phyloP scores from a whole-genome alignment of 306 rosid species.

The Vigna nakashimae region DNA sequence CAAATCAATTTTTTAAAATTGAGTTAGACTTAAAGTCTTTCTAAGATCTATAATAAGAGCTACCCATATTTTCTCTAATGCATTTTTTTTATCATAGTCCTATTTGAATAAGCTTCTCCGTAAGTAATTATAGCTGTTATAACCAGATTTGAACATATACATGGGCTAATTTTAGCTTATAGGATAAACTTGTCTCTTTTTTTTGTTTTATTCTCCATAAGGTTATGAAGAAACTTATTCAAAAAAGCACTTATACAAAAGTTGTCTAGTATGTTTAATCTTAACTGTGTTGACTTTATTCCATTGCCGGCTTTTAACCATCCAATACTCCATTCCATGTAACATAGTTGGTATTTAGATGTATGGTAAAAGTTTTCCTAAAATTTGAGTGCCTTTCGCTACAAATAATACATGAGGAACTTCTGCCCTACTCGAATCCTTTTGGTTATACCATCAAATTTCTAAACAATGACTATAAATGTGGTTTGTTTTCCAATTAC shows the following conservation, averaged over 20 bases:
- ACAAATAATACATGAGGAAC: neutral
- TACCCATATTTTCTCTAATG: slow-evolving; percentile 20
- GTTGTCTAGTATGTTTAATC: neutral
- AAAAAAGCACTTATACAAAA: neutral
- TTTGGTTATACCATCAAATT: slow-evolving; percentile 12
- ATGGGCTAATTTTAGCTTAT: neutral
- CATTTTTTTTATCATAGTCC: neutral
- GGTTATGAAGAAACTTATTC: neutral
- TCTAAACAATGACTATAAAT: slow-evolving; percentile 13
- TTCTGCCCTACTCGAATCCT: neutral
- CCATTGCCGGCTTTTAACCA: neutral
- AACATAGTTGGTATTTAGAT: neutral
- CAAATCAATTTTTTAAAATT: no score
- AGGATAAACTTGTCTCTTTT: neutral
- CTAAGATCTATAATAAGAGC: neutral
- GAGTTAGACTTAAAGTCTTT: no score
- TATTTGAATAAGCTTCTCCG: neutral
- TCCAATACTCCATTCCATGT: neutral
- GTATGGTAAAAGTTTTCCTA: neutral
- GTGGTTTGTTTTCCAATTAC: neutral
- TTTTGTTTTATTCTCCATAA: neutral
- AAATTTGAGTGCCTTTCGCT: neutral
- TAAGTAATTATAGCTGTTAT: neutral
- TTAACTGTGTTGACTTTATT: neutral
- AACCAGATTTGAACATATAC: neutral